Conservation (phyloP, 1,139 yeast species). For the Zygosaccharomyces pseudobailii region DNA sequence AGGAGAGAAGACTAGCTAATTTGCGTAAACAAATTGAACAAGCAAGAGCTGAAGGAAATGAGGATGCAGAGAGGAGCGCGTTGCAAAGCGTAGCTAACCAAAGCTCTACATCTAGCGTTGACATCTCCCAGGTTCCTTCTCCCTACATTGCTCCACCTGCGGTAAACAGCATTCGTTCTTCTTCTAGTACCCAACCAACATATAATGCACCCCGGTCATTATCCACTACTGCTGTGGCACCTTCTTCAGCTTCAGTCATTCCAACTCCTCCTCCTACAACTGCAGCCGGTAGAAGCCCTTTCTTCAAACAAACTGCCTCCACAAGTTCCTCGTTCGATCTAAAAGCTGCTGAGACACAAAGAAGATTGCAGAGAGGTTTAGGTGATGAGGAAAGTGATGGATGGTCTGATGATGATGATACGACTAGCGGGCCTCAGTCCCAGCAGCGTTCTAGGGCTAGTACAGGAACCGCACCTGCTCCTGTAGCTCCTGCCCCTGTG, state of each 20-base stretch:
- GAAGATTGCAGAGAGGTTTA: constrained; percentile 61
- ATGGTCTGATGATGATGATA: constrained; percentile 53
- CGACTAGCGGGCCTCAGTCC: constrained; percentile 37
- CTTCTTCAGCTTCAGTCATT: not conserved
- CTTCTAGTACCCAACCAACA: not conserved
- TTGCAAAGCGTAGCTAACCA: constrained; percentile 1
- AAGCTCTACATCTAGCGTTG: constrained; percentile 23
- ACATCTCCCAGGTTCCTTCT: constrained; percentile 7
- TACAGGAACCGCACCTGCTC: constrained; percentile 12
- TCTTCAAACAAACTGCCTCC: constrained; percentile 43
- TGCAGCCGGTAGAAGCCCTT: constrained; percentile 32
- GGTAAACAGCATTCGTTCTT: constrained; percentile 14
- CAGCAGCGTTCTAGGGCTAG: constrained; percentile 20
- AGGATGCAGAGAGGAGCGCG: constrained; percentile 12
- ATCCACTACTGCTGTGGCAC: not conserved
- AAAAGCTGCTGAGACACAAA: constrained; percentile 56
- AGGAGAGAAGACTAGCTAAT: constrained; percentile 32
- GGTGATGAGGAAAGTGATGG: constrained; percentile 44
- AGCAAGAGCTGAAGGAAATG: constrained; percentile 36
- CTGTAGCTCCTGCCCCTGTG: constrained; percentile 38
- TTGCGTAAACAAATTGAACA: constrained; percentile 39
- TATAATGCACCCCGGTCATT: not conserved
- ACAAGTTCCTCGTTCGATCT: constrained; percentile 42
- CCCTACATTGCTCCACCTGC: constrained; percentile 9
- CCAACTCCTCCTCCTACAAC: constrained; percentile 7